Evolutionary conservation across 345 rosid genomes (phyloP).

Genomic region (Microthlaspi erraticum): DNA sequence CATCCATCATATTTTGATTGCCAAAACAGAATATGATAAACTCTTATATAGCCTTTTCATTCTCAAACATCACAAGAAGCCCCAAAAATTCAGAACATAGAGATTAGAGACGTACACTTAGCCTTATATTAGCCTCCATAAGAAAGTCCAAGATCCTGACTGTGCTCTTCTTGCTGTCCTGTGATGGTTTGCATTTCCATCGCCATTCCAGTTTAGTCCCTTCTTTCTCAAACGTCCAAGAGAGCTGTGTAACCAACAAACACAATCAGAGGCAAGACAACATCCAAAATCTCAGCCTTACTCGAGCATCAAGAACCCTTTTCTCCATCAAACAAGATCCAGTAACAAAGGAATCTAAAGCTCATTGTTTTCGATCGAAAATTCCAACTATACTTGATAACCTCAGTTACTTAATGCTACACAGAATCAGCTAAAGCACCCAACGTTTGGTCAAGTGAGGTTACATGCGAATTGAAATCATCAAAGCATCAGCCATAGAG

Average conservation of each 20-base stretch:
- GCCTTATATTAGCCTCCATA: constrained; percentile 79
- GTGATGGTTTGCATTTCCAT: constrained; percentile 75
- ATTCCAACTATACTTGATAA: no score
- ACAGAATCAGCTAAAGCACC: neutral
- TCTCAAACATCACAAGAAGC: neutral
- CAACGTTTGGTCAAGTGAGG: no score
- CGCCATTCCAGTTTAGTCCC: constrained; percentile 92
- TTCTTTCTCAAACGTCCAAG: constrained; percentile 92
- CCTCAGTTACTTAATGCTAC: no score
- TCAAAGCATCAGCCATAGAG: neutral
- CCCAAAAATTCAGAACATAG: neutral
- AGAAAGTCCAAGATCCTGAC: constrained; percentile 79
- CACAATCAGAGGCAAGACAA: neutral
- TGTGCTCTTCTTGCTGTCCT: constrained; percentile 57
- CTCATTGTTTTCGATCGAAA: neutral
- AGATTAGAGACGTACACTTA: constrained; percentile 57
- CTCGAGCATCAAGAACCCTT: neutral
- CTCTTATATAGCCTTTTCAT: neutral
- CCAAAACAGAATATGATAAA: no score
- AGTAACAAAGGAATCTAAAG: neutral
- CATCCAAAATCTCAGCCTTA: neutral
- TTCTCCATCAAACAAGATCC: neutral
- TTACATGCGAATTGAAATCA: neutral
- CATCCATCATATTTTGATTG: neutral
- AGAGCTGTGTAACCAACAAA: constrained; percentile 59